Conservation (phyloP, 2,329 filamentous ascomycete species). For the Neofusicoccum sp. region DNA sequence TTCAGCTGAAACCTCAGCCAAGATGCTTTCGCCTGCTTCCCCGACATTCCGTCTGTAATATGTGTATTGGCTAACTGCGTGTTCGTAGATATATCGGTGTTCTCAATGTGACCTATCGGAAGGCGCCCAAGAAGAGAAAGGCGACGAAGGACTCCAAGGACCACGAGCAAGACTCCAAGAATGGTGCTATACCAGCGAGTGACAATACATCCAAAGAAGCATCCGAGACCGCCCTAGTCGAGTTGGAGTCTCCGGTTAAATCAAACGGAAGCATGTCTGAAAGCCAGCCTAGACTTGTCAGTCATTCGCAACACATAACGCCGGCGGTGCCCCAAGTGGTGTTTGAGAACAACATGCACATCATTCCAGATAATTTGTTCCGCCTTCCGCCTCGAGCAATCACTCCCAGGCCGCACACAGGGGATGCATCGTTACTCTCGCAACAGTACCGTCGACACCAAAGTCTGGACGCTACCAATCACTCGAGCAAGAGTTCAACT, state of each 20-base stretch:
- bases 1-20: constrained; percentile 42
- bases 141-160: constrained; percentile 22
- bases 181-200: neutral
- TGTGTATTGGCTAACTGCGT: constrained; percentile 31
- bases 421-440: constrained; percentile 32
- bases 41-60: constrained; percentile 1
- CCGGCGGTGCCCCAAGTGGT: constrained; percentile 79
- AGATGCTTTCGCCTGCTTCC: constrained; percentile 25
- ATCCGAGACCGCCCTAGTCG: neutral
- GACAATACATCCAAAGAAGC: neutral
- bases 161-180: neutral
- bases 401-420: constrained; percentile 26
- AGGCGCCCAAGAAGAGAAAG: constrained; percentile 65
- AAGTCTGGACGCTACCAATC: constrained; percentile 28
- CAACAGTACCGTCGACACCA: constrained; percentile 37
- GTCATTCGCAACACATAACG: constrained; percentile 73
- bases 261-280: constrained; percentile 22
- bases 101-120: constrained; percentile 91
- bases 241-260: constrained; percentile 18
- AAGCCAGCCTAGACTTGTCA: constrained; percentile 54
- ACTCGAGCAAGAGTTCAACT: constrained; percentile 20
- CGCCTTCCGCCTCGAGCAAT: constrained; percentile 53
- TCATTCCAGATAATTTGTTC: constrained; percentile 81
- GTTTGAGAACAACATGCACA: constrained; percentile 90
- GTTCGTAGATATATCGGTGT: constrained; percentile 84